phyloP scores from a whole-genome alignment of 768 basidiomycete species.

The Tylopilus vinaceipallidus region DNA sequence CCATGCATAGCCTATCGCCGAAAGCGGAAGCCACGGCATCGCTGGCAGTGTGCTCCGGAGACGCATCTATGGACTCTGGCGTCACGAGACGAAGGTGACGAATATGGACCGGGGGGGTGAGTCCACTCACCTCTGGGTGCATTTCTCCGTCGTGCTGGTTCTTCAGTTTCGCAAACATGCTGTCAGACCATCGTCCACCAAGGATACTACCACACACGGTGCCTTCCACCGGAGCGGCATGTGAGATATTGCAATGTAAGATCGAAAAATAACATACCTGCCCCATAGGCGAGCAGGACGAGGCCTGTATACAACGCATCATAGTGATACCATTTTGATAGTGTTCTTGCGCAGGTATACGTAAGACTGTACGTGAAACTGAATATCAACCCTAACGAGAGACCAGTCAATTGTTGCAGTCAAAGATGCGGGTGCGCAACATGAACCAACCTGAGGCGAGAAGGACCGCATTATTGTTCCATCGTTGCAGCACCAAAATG shows the following conservation, averaged over 20 bases:
- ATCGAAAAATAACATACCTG: constrained; percentile 41
- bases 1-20: constrained; percentile 74
- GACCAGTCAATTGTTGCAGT: too few species aligned
- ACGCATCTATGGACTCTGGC: constrained; percentile 53
- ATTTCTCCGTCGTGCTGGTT: constrained; percentile 41
- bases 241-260: neutral
- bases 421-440: too few species aligned
- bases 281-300: constrained; percentile 70
- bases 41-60: constrained; percentile 59
- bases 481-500: constrained; percentile 50
- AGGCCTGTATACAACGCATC: constrained; percentile 71
- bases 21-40: constrained; percentile 52
- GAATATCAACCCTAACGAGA: constrained; percentile 59
- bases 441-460: constrained; percentile 22
- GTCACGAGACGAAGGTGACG: neutral
- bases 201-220: constrained; percentile 51
- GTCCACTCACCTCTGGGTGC: constrained; percentile 57
- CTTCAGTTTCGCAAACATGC: constrained; percentile 40
- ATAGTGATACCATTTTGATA: constrained; percentile 63
- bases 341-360: constrained; percentile 73
- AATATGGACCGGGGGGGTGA: neutral
- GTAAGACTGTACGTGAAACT: constrained; percentile 66
- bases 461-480: constrained; percentile 68
- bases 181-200: constrained; percentile 60
- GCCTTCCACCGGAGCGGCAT: constrained; percentile 28